Conservation (phyloP, 495 filamentous ascomycete species). For the Neurospora sp. region DNA sequence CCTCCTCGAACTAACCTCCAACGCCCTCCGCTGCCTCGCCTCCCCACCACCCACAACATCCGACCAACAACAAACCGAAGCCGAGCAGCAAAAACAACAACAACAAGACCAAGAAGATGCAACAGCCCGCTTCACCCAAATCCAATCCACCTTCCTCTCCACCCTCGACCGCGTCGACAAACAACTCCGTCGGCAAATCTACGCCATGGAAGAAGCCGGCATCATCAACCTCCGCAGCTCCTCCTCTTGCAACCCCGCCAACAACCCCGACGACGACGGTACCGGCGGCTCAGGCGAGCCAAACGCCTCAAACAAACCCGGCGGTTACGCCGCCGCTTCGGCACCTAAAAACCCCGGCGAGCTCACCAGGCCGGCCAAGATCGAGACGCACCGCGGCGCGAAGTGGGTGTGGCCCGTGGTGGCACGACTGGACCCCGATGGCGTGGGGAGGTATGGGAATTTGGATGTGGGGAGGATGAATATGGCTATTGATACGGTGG, state of each 20-base stretch:
- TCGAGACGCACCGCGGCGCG: not conserved
- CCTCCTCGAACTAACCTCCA: conserved; percentile 57
- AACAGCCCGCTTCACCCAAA: conserved; percentile 51
- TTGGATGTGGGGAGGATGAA: conserved; percentile 82
- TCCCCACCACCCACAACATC: conserved; percentile 20
- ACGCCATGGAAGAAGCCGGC: conserved; percentile 65
- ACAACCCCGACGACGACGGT: not conserved
- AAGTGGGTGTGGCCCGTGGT: not conserved
- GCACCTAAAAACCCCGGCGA: not conserved
- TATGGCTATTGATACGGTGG: conserved; percentile 65
- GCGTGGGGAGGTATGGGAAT: conserved; percentile 47
- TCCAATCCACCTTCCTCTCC: conserved; percentile 54
- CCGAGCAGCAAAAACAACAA: not conserved
- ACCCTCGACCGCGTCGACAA: conserved; percentile 61
- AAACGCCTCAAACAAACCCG: not conserved
- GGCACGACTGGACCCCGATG: conserved; percentile 30
- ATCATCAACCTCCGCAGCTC: conserved; percentile 46
- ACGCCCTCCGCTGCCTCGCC: conserved; percentile 60
- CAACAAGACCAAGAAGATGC: conserved; percentile 29
- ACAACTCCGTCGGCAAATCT: conserved; percentile 64
- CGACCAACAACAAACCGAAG: not conserved
- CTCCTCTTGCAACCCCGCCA: not conserved
- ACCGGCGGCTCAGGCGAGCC: not conserved
- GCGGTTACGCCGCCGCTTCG: not conserved
- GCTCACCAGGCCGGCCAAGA: not conserved